Evolutionary conservation across 2,329 filamentous ascomycete genomes (phyloP).

Genomic region (Cordyceps cateniannulata): DNA sequence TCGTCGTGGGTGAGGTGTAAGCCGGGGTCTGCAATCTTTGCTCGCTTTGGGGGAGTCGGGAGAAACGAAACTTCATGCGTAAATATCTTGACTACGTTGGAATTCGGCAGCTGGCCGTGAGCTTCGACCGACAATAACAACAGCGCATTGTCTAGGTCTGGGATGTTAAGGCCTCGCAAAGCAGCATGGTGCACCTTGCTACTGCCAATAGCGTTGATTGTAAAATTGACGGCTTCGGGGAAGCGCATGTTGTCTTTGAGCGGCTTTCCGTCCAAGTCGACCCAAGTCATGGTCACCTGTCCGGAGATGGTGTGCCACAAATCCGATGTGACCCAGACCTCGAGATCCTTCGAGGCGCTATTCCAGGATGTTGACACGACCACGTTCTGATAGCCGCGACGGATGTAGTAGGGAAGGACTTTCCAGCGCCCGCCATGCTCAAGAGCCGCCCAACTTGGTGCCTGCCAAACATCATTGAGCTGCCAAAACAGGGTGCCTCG

Average conservation of each 20-base stretch:
- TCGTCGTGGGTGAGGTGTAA: slow-evolving; percentile 10
- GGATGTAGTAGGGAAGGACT: slow-evolving; percentile 50
- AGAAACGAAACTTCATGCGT: slow-evolving; percentile 14
- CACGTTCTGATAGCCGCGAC: slow-evolving; percentile 51
- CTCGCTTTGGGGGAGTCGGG: slow-evolving; percentile 14
- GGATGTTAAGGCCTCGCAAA: neutral
- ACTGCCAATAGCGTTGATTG: slow-evolving; percentile 13
- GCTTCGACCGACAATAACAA: slow-evolving; percentile 13
- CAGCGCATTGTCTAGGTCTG: slow-evolving; percentile 10
- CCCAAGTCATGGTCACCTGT: slow-evolving; percentile 12
- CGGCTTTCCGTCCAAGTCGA: slow-evolving; percentile 9
- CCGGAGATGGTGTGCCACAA: slow-evolving; percentile 14
- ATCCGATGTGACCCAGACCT: slow-evolving; percentile 31
- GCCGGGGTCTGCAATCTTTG: slow-evolving; percentile 14
- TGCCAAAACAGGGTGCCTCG: slow-evolving; percentile 59
- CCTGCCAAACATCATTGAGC: slow-evolving; percentile 59
- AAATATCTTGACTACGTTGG: neutral
- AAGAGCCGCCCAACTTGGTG: slow-evolving; percentile 56
- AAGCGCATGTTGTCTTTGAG: slow-evolving; percentile 13
- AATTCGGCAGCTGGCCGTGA: slow-evolving; percentile 14
- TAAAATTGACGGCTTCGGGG: slow-evolving; percentile 7
- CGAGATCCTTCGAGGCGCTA: slow-evolving; percentile 32
- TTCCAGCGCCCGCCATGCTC: slow-evolving; percentile 60
- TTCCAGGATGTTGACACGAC: slow-evolving; percentile 39
- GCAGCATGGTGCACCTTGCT: slow-evolving; percentile 1